Base-by-base conservation (phyloP, 352 stramenopile genomes). In the Pythium dissimile region DNA sequence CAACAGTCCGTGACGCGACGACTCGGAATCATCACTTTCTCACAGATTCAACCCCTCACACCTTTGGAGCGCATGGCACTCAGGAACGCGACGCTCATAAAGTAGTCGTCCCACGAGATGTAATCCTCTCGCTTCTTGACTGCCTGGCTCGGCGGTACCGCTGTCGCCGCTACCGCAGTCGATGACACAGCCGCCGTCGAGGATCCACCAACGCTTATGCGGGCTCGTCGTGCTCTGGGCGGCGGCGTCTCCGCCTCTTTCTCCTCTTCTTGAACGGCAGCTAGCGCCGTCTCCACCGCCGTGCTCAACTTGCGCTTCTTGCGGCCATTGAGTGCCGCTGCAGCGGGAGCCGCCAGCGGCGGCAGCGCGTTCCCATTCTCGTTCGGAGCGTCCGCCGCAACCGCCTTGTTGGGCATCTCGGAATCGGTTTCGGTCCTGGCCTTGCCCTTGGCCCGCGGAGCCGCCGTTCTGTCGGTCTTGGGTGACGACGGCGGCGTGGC, bases 61-160 rank as follows among this genome's bases (percentile, higher is more conserved):
- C 86, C 97, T 88, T 99, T 99, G n/a, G 94, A 99, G 43, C 97
- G 83, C 91, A 98, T 97, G 12, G 97, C 95, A 67, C 88, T 98
- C n/a, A 99, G 80, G 74, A 98, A 99, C 26, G 97, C 95, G n/a
- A 99, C 85, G 31, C 88, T 95, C 95, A 99, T 99, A 64, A 99
- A 99, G 74, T 99, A 99, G 65, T 99, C 95, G 62, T 99, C 94
- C 97, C 97, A 99, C 18, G 89, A 94, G 24, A 99, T 71, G 72
- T 98, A 99, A 41, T 96, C 76, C 0, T 52, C 57, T 3, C 89
- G 81, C 71, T 97, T 97, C 38, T 75, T 64, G n/a, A 64, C 30
- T 1, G 20, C 16, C 12, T 49, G 20, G 2, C 12, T 18, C 2
- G 49, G 12, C 13, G 27, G 31, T 3, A n/a, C 12, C 23, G 44